Evolutionary conservation across 2,329 filamentous ascomycete genomes (phyloP).

Genomic region (Rhytidhysteron rufulum): DNA sequence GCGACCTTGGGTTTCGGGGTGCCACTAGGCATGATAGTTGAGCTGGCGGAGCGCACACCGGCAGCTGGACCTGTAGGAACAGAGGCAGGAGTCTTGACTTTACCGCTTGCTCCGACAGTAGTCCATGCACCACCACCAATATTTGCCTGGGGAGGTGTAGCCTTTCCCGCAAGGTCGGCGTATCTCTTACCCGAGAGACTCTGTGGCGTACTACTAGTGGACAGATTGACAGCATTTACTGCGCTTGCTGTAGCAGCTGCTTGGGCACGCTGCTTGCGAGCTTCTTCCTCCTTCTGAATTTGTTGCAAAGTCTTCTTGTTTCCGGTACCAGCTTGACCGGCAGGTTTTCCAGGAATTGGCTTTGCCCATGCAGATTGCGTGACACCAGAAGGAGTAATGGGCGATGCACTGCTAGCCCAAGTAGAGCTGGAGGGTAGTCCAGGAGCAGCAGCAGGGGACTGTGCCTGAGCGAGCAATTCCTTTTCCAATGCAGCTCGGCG

Average conservation of each 20-base stretch:
- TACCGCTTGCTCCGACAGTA: slow-evolving; percentile 90
- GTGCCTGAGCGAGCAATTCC: slow-evolving; percentile 65
- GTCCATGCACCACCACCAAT: slow-evolving; percentile 70
- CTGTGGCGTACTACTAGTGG: slow-evolving; percentile 43
- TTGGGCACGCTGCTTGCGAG: slow-evolving; percentile 72
- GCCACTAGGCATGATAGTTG: slow-evolving; percentile 38
- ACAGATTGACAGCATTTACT: slow-evolving; percentile 38
- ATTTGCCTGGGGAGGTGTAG: slow-evolving; percentile 43
- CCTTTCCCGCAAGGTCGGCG: slow-evolving; percentile 87
- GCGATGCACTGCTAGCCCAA: slow-evolving; percentile 75
- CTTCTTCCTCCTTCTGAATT: slow-evolving; percentile 94
- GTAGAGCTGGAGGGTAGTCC: slow-evolving; percentile 85
- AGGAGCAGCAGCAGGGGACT: slow-evolving; percentile 58
- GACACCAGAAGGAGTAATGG: slow-evolving; percentile 56
- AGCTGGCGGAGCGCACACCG: slow-evolving; percentile 46
- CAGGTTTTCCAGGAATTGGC: slow-evolving; percentile 47
- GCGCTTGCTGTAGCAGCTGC: slow-evolving; percentile 45
- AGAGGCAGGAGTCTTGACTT: slow-evolving; percentile 71
- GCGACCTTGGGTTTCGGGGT: slow-evolving; percentile 51
- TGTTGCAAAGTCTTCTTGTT: slow-evolving; percentile 89
- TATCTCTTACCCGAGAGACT: slow-evolving; percentile 72
- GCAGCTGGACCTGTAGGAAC: slow-evolving; percentile 47
- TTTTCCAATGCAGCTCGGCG: slow-evolving; percentile 77
- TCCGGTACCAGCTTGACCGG: slow-evolving; percentile 35
- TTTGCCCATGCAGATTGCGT: slow-evolving; percentile 62